Percentiles rank a stretch among this genome's conserved stretches.
phyloP scores from a whole-genome alignment of 2,329 filamentous ascomycete species.

The Rhexocercosporidium sp. region DNA sequence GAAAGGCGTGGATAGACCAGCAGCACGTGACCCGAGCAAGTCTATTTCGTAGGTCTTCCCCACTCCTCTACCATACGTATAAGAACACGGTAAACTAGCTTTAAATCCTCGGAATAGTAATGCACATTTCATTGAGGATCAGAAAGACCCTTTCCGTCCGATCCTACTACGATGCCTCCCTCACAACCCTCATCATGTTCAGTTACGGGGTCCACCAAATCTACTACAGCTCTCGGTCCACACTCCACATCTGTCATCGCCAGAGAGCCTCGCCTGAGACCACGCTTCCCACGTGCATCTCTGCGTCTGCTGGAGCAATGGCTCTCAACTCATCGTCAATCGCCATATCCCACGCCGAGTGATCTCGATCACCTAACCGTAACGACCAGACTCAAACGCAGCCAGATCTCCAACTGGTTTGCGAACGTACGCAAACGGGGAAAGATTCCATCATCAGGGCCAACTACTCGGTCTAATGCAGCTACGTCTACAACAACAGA shows the following conservation, averaged over 20 bases:
- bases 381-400: not conserved
- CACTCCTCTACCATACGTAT: no score
- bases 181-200: not conserved
- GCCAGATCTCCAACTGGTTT: constrained; percentile 1
- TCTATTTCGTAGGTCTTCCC: no score
- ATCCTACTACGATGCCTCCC: not conserved
- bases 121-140: no score
- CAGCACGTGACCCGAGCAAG: no score
- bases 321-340: not conserved
- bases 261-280: not conserved
- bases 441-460: not conserved
- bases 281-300: not conserved
- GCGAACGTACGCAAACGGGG: not conserved
- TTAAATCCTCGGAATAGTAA: no score
- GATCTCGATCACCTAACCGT: not conserved
- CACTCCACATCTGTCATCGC: not conserved
- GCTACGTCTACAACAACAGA: not conserved
- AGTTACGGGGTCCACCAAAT: not conserved
- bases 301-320: not conserved
- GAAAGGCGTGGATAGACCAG: not conserved
- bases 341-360: not conserved
- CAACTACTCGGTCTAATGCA: not conserved
- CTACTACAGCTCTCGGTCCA: not conserved
- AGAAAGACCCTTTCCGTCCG: no score
- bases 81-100: no score